Conservation (phyloP, 73 alveolate genomes). For the Paramecium octaurelia region DNA sequence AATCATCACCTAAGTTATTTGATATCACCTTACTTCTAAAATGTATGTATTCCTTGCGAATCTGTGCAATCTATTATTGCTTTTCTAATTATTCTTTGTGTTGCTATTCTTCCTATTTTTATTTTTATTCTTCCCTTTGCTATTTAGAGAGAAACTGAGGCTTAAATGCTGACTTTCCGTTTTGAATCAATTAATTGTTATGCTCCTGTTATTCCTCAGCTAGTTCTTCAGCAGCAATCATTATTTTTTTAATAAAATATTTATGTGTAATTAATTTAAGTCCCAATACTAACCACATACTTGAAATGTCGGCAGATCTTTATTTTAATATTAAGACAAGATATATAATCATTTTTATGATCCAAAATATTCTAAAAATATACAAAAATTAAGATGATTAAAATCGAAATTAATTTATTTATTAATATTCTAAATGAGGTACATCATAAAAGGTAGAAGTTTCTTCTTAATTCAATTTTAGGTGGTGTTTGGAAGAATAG, state of each 20-base stretch:
- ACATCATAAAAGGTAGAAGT: slow-evolving; percentile 51
- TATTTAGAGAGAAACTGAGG: not conserved
- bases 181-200: not conserved
- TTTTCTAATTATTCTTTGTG: not conserved
- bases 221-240: not conserved
- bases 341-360: too few species aligned
- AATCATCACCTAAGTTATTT: not conserved
- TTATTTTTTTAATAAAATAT: not conserved
- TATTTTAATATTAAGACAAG: not conserved
- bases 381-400: not conserved
- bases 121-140: not conserved
- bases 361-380: not conserved
- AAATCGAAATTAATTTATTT: not conserved
- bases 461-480: not conserved
- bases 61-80: not conserved
- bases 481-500: slow-evolving; percentile 99
- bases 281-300: too few species aligned
- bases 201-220: not conserved
- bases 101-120: slow-evolving; percentile 6
- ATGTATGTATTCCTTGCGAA: not conserved
- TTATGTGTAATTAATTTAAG: too few species aligned
- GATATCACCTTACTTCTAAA: not conserved
- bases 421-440: slow-evolving; percentile 32
- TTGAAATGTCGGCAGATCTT: not conserved
- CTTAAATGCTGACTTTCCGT: not conserved